Evolutionary conservation across 2,329 filamentous ascomycete species (phyloP), one percentile per base, ranked within the genome.

Genomic region (Salinomyces thailandicus): DNA sequence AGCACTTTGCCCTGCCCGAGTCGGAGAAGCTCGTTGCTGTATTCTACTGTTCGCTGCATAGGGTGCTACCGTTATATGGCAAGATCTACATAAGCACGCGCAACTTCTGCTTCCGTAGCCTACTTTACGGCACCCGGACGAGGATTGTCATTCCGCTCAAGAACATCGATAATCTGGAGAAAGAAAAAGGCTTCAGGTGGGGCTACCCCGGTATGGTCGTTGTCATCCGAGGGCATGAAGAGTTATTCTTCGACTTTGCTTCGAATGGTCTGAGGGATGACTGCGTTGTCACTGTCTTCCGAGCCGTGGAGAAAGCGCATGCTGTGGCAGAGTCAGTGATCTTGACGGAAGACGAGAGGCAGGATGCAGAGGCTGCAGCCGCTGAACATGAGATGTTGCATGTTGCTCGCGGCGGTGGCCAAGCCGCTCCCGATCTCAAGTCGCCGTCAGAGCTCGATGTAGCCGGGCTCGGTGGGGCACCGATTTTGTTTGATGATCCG

Each of bases 161-260:
- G 51, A 87, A 96, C 51, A 81, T 96, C 33, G 85, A 95, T 58
- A 96, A 86, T 44, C 85, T 86, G 5, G 79, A 89, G 51, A 95
- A 94, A 61, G 87, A 95, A 59, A 93, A 91, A 53, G 89, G 91
- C 0, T 96, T 95, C 54, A 77, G 87, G 1, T 83, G 93, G 51
- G 85, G 86, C 5, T 95, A 93, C 50, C 81, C 85, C 14, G 91
- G 87, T 4, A 71, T 98, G 27, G 85, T 94, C 0, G 68, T 96
- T n/a, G 82, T 93, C 4, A 93, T 98, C 45, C 79, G 82, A 36
- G 91, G 87, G 0, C 85, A 95, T 43, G 91, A 96, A 57, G 91
- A 96, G 60, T 65, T 98, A 1, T 96, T 96, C 60, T 96, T 98
- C 52, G 89, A 98, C 57, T 96, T 96, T 54, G 73, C 75, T 35